Conservation (phyloP, 2,329 filamentous ascomycete genomes). For the Monilinia laxa region DNA sequence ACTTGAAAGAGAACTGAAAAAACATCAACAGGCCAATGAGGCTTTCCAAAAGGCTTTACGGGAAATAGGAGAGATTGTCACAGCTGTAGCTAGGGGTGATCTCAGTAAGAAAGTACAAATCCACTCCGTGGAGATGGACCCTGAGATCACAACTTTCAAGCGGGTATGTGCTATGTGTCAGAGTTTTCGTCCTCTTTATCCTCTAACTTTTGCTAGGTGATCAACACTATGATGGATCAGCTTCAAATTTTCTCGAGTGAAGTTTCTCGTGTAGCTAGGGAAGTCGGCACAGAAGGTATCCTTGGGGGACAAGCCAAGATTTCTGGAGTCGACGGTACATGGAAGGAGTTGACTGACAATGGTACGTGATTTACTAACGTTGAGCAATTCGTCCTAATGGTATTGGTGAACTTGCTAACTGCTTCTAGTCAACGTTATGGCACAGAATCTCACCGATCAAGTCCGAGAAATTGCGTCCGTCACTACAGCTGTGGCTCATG, state of each 20-base stretch:
- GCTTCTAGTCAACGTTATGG: constrained; percentile 72
- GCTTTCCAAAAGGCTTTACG: constrained; percentile 96
- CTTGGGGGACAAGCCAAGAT: constrained; percentile 93
- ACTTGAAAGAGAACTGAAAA: constrained; percentile 89
- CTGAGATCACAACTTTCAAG: constrained; percentile 97
- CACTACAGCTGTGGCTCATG: constrained; percentile 78
- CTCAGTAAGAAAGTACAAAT: constrained; percentile 96
- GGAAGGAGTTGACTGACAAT: constrained; percentile 94
- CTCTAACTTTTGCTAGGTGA: constrained; percentile 44
- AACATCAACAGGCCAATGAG: constrained; percentile 96
- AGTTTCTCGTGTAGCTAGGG: constrained; percentile 88
- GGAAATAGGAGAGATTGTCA: constrained; percentile 97
- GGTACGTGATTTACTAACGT: constrained; percentile 47
- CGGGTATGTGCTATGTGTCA: constrained; percentile 55
- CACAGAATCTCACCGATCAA: constrained; percentile 78
- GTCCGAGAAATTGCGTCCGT: constrained; percentile 84
- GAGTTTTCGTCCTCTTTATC: neutral
- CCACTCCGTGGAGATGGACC: constrained; percentile 94
- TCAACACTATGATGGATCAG: constrained; percentile 99
- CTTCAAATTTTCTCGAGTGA: constrained; percentile 95
- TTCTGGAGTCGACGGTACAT: constrained; percentile 90
- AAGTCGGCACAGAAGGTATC: constrained; percentile 93
- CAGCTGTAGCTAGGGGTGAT: constrained; percentile 91
- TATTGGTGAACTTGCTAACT: constrained; percentile 25
- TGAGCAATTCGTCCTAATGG: neutral